Base-by-base conservation (phyloP, 2,329 filamentous ascomycete genomes). In the Zalaria sp. region DNA sequence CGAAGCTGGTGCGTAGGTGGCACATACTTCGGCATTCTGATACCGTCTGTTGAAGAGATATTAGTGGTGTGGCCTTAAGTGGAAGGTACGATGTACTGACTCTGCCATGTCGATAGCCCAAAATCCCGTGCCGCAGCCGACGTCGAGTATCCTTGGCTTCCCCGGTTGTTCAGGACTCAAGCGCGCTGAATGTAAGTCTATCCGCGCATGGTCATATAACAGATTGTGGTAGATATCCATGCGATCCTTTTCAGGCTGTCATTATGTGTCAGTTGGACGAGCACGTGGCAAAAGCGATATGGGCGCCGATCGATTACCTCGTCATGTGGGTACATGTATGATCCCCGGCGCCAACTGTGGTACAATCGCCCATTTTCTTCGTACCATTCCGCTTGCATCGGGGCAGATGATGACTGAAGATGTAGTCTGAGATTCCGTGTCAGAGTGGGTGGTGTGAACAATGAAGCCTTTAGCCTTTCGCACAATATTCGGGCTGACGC, bases 71-170 rank as follows among this genome's bases (percentile, higher is more conserved):
- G 9, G 25, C 5, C 59, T 5, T 3, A 34, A 34, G 18, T 6
- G 8, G 26, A 26, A 11, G 18, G 8, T 18, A 18, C 25, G 7
- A 27, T 8, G 29, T 53, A 64, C 76, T 64, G 67, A 85, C 73
- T 83, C 79, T 47, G 83, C 82, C 63, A 94, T 81, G 50, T 89
- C 82, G 52, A 93, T 83, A 34, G 82, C 77, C 89, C 89, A 96
- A 46, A 93, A 89, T 34, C 86, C 87, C 1, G 86, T 93, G 18
- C 88, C 89, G 48, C 82, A 88, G 35, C 87, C 89, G 41, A 94
- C 54, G 51, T 78, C 76, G 42, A 79, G 64, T 46, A 79, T 71
- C 46, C 72, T 67, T 43, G 64, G 63, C 42, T 61, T 60, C 4
- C 38, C 38, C 18, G 39, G 32, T 25, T 39, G 35, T 34, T 43